Conservation (phyloP, 345 rosid genomes). For the Leavenworthia alabamica region DNA sequence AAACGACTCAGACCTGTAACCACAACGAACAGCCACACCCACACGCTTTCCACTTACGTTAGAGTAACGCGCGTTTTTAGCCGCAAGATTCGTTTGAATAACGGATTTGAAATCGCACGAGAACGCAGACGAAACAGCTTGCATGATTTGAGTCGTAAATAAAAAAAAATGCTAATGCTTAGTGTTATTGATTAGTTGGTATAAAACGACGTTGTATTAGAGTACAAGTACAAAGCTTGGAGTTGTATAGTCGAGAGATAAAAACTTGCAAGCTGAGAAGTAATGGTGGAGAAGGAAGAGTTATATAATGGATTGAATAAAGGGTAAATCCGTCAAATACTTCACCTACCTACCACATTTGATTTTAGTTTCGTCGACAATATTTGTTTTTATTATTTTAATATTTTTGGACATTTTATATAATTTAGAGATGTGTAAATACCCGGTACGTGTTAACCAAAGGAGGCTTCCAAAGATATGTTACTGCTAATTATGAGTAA, state of each 20-base stretch:
- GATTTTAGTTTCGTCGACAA: too few species aligned
- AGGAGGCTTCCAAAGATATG: constrained; percentile 3
- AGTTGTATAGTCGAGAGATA: constrained; percentile 11
- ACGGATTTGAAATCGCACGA: constrained; percentile 22
- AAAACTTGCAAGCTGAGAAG: constrained; percentile 33
- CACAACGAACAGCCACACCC: constrained; percentile 29
- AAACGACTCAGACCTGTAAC: constrained; percentile 45
- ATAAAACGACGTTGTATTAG: constrained; percentile 7
- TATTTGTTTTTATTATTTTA: not conserved
- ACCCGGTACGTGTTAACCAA: too few species aligned
- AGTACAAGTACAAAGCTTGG: constrained; percentile 21
- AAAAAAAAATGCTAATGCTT: too few species aligned
- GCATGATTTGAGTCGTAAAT: too few species aligned
- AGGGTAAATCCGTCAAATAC: constrained; percentile 28
- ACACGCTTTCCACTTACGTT: constrained; percentile 8
- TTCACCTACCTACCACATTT: constrained; percentile 34
- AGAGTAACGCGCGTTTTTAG: constrained; percentile 4
- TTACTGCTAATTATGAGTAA: constrained; percentile 15
- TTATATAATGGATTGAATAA: constrained; percentile 26
- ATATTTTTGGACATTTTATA: not conserved
- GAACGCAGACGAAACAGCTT: constrained; percentile 34
- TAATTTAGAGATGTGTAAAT: not conserved
- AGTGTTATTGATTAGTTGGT: not conserved
- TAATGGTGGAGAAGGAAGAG: constrained; percentile 2
- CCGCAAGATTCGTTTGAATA: constrained; percentile 17